Evolutionary conservation across 768 basidiomycete species (phyloP).

Genomic region (Amanita rimosa): DNA sequence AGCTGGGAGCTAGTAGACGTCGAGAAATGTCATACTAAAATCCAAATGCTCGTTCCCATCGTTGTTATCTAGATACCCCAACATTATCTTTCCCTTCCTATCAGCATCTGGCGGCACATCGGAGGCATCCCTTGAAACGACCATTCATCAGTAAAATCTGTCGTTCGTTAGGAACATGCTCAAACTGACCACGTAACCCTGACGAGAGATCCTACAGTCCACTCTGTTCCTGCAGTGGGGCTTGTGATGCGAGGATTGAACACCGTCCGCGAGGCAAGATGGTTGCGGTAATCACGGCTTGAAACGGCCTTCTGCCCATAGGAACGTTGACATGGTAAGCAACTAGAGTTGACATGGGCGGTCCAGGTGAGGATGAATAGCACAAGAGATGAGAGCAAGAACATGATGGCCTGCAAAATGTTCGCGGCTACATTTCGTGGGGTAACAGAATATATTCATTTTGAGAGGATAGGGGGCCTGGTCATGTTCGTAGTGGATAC

Average conservation of each 20-base stretch:
- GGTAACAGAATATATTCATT: neutral
- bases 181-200: constrained; percentile 33
- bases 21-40: constrained; percentile 20
- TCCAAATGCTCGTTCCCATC: constrained; percentile 35
- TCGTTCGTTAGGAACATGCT: neutral
- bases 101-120: constrained; percentile 22
- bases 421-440: neutral
- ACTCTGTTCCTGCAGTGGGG: constrained; percentile 25
- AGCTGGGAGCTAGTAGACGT: neutral
- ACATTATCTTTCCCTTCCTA: constrained; percentile 26
- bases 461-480: neutral
- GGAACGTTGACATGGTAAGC: constrained; percentile 17
- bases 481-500: neutral
- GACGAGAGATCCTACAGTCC: constrained; percentile 25
- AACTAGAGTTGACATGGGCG: constrained; percentile 15
- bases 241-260: constrained; percentile 31
- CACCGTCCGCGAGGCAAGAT: constrained; percentile 16
- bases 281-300: constrained; percentile 4
- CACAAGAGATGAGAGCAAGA: constrained; percentile 12
- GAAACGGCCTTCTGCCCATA: constrained; percentile 8
- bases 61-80: constrained; percentile 29
- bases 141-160: constrained; percentile 9
- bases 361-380: constrained; percentile 12
- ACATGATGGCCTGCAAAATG: constrained; percentile 21
- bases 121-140: constrained; percentile 22